Evolutionary conservation across 371 early-diverging fungal genomes (phyloP).

Genomic region (Apophysomyces ossiformis): DNA sequence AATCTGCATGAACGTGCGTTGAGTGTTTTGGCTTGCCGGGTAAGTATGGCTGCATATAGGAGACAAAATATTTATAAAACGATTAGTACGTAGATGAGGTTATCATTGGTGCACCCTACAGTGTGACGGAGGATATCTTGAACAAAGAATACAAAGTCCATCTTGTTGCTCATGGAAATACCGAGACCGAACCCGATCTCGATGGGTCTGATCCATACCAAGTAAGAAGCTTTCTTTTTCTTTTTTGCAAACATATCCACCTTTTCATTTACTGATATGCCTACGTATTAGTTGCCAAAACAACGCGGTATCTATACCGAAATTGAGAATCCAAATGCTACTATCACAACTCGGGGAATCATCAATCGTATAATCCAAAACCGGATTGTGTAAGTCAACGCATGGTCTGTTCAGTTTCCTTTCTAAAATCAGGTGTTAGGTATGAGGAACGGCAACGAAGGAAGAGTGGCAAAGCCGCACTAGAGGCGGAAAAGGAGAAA

Average conservation of each 20-base stretch:
- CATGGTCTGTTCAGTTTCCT: neutral
- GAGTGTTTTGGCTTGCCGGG: conserved; percentile 86
- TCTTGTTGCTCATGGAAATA: conserved; percentile 81
- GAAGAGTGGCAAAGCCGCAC: conserved; percentile 69
- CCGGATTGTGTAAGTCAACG: conserved; percentile 68
- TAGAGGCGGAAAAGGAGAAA: conserved; percentile 70
- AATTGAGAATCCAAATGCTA: conserved; percentile 73
- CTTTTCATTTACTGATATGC: conserved; percentile 14
- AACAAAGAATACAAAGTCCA: conserved; percentile 82
- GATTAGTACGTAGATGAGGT: conserved; percentile 87
- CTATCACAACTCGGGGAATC: conserved; percentile 84
- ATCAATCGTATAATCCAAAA: conserved; percentile 88
- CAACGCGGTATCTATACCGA: conserved; percentile 73
- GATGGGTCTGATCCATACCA: conserved; percentile 86
- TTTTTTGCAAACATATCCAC: neutral
- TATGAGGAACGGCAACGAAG: conserved; percentile 77
- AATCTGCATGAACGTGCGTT: conserved; percentile 92
- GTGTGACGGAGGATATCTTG: conserved; percentile 79
- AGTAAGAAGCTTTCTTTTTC: conserved; percentile 29
- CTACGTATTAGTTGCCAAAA: conserved; percentile 63
- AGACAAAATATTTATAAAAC: neutral
- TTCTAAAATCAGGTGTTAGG: conserved; percentile 22
- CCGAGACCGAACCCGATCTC: conserved; percentile 62
- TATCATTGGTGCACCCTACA: conserved; percentile 89
- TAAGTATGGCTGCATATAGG: conserved; percentile 34